A percentile compares a stretch with the other conserved stretches of the same genome.
phyloP scores from a whole-genome alignment of 2,329 filamentous ascomycete species.

The Chaetomium sp. region DNA sequence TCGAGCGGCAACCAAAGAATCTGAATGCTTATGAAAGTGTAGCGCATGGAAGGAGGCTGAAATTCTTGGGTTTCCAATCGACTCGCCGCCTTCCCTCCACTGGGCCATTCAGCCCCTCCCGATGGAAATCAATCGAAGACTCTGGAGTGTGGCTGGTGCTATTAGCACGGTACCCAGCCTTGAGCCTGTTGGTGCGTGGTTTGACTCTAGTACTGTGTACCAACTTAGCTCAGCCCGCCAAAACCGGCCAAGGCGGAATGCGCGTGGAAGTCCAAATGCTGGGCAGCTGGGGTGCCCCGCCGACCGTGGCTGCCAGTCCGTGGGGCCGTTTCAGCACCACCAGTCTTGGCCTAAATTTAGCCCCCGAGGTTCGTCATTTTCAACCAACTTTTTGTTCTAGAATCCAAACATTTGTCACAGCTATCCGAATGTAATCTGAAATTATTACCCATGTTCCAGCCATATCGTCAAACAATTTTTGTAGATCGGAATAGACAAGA shows the following conservation, averaged over 20 bases:
- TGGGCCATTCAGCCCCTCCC: conserved; percentile 35
- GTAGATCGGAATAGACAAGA: neutral
- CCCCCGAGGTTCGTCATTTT: neutral
- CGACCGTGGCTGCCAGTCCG: conserved; percentile 23
- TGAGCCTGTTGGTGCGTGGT: neutral
- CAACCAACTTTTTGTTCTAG: neutral
- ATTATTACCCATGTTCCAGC: neutral
- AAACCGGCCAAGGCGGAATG: conserved; percentile 19
- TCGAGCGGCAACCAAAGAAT: conserved; percentile 10
- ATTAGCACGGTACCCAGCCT: conserved; percentile 27
- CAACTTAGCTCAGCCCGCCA: conserved; percentile 19
- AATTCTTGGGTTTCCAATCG: conserved; percentile 33
- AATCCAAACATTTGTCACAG: neutral
- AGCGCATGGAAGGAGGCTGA: conserved; percentile 33
- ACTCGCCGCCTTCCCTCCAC: conserved; percentile 34
- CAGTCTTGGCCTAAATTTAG: conserved; percentile 16
- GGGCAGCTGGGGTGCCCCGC: conserved; percentile 18
- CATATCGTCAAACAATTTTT: neutral
- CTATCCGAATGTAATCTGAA: neutral
- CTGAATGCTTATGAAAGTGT: conserved; percentile 32
- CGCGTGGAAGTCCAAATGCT: conserved; percentile 28
- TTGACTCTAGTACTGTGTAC: conserved; percentile 2
- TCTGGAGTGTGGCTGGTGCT: conserved; percentile 36
- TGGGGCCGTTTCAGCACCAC: conserved; percentile 18
- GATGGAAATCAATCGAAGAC: conserved; percentile 38